Percentiles rank a stretch among this genome's conserved stretches.
Evolutionary conservation across 2,329 filamentous ascomycete species (phyloP).

Genomic region (Xylariaceae sp.): DNA sequence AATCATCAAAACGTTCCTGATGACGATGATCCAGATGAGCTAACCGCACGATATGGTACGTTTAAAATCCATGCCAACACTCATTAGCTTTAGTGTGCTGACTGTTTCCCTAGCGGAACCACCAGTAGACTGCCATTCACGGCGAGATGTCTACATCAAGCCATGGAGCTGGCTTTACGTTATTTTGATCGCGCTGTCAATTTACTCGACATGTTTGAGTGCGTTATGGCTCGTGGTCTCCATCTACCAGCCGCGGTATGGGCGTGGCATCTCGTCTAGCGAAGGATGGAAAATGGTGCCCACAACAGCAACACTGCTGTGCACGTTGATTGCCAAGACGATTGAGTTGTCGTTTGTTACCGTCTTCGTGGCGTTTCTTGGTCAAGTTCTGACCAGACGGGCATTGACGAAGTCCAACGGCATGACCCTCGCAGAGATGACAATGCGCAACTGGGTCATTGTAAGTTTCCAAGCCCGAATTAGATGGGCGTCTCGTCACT

Average conservation of each 20-base stretch:
- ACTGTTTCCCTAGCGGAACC: constrained; percentile 26
- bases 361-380: constrained; percentile 73
- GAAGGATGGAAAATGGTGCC: constrained; percentile 55
- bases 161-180: constrained; percentile 52
- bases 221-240: constrained; percentile 67
- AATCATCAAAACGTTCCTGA: constrained; percentile 18
- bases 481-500: background rate
- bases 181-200: constrained; percentile 50
- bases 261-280: constrained; percentile 55
- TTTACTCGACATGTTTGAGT: constrained; percentile 68
- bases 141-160: constrained; percentile 34
- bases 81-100: background rate
- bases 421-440: constrained; percentile 75
- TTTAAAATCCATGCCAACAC: background rate
- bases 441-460: constrained; percentile 75
- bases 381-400: constrained; percentile 72
- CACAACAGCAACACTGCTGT: constrained; percentile 67
- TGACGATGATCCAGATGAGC: constrained; percentile 22
- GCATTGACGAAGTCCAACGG: constrained; percentile 65
- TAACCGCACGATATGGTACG: constrained; percentile 28
- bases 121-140: constrained; percentile 34
- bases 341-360: constrained; percentile 81
- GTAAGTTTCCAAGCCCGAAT: constrained; percentile 30
- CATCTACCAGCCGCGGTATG: constrained; percentile 64
- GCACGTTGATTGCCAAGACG: constrained; percentile 72